phyloP scores from a whole-genome alignment of 108 stramenopile species.

The Cyclotella baltica region DNA sequence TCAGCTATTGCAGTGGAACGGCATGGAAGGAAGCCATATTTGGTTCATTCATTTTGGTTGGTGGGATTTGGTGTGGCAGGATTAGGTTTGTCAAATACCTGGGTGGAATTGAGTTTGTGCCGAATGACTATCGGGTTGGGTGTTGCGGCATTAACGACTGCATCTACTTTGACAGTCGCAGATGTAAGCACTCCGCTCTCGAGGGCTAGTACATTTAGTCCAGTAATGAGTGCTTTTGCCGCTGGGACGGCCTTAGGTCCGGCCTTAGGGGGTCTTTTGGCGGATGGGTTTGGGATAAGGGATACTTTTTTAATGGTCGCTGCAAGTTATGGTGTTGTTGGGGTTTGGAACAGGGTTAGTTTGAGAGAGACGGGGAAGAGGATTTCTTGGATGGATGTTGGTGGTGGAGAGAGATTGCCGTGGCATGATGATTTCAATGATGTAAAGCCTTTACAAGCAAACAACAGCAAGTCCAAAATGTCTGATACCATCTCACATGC shows the following conservation, averaged over 20 bases:
- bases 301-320: conserved; percentile 80
- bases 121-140: conserved; percentile 85
- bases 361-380: conserved; percentile 67
- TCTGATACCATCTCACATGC: conserved; percentile 53
- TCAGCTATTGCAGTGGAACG: conserved; percentile 84
- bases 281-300: conserved; percentile 74
- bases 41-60: conserved; percentile 71
- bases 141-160: conserved; percentile 76
- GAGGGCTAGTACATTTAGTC: conserved; percentile 81
- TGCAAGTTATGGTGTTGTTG: conserved; percentile 64
- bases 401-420: conserved; percentile 34
- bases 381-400: conserved; percentile 14
- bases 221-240: conserved; percentile 84
- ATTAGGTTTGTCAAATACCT: conserved; percentile 70
- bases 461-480: conserved; percentile 22
- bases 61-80: conserved; percentile 89
- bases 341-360: conserved; percentile 63
- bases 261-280: conserved; percentile 81
- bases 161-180: conserved; percentile 78
- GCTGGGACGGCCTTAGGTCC: conserved; percentile 91
- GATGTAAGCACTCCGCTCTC: conserved; percentile 87
- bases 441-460: not conserved
- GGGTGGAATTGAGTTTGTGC: conserved; percentile 75
- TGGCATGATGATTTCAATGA: conserved; percentile 35
- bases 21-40: conserved; percentile 88